Evolutionary conservation across 305 asterid species (phyloP).

Genomic region (Solanum aculeatissimum): DNA sequence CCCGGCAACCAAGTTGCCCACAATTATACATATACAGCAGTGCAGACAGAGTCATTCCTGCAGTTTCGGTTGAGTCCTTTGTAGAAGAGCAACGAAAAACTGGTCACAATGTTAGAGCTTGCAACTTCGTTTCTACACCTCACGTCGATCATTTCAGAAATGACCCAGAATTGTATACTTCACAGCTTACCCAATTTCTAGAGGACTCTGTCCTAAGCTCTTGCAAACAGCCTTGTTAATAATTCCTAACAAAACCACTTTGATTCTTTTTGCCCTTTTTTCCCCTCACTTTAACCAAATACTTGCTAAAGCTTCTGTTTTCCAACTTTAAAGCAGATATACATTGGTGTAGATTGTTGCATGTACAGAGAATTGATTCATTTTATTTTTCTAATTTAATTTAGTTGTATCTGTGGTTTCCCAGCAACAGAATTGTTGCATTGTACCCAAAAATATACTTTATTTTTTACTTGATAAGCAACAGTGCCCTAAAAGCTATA

Average conservation of each 20-base stretch:
- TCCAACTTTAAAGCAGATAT: background rate
- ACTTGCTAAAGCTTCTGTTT: background rate
- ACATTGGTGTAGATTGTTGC: background rate
- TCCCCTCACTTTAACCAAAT: background rate
- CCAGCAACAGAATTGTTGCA: background rate
- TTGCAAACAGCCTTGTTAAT: slow-evolving; percentile 38
- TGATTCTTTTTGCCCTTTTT: background rate
- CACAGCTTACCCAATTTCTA: slow-evolving; percentile 75
- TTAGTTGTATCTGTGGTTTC: background rate
- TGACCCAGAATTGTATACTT: slow-evolving; percentile 63
- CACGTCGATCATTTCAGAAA: slow-evolving; percentile 94
- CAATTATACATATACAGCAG: slow-evolving; percentile 89
- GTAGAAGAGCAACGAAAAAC: slow-evolving; percentile 60
- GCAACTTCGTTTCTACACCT: slow-evolving; percentile 78
- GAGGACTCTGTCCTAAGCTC: slow-evolving; percentile 65
- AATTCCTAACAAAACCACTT: slow-evolving; percentile 4
- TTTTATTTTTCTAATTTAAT: background rate
- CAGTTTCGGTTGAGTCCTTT: slow-evolving; percentile 75
- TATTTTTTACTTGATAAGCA: background rate
- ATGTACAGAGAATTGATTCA: background rate
- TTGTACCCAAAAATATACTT: background rate
- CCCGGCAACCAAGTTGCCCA: slow-evolving; percentile 78
- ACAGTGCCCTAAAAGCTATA: too few species aligned
- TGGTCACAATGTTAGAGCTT: slow-evolving; percentile 75
- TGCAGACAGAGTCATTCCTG: slow-evolving; percentile 89